These are phyloP conservation scores for Sphagnum magellanicum DNA, from an alignment of 228 moss, liverwort and hornwort species.

Conservation along the genomic window DNA sequence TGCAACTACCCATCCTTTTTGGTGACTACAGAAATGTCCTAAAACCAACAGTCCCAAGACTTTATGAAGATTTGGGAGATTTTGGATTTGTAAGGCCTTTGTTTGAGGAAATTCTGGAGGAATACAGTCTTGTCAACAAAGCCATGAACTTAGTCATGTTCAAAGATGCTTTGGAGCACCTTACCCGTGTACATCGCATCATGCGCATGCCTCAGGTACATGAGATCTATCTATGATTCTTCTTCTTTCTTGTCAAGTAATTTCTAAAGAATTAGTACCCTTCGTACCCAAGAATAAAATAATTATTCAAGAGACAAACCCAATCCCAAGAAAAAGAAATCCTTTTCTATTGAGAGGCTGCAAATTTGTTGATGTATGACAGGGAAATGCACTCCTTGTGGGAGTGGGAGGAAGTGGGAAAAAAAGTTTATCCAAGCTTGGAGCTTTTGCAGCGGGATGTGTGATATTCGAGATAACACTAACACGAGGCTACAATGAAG, in stretches of 20 bases:
- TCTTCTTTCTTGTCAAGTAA: not conserved
- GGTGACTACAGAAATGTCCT: conserved; percentile 70
- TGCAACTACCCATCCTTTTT: conserved; percentile 57
- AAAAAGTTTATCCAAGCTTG: conserved; percentile 77
- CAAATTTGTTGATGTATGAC: not conserved
- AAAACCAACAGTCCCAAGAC: conserved; percentile 47
- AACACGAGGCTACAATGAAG: conserved; percentile 74
- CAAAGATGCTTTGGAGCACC: conserved; percentile 78
- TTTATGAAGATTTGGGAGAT: conserved; percentile 73
- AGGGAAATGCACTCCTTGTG: conserved; percentile 85
- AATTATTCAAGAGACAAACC: not conserved
- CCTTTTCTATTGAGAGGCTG: not conserved
- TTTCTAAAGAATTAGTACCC: not conserved
- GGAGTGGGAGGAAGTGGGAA: conserved; percentile 97
- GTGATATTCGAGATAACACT: conserved; percentile 73
- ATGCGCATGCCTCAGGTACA: conserved; percentile 71
- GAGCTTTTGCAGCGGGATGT: conserved; percentile 64
- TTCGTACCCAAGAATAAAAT: not conserved
- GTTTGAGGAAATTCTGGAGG: conserved; percentile 72
- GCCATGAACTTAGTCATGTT: conserved; percentile 95
- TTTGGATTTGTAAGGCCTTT: conserved; percentile 63
- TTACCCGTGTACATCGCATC: conserved; percentile 72
- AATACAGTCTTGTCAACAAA: conserved; percentile 69
- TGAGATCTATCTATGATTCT: not conserved
- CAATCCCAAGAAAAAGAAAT: not conserved